Evolutionary conservation across 2,329 filamentous ascomycete species (phyloP), one percentile per base, ranked within the genome.

Genomic region (Penicillium sp.): DNA sequence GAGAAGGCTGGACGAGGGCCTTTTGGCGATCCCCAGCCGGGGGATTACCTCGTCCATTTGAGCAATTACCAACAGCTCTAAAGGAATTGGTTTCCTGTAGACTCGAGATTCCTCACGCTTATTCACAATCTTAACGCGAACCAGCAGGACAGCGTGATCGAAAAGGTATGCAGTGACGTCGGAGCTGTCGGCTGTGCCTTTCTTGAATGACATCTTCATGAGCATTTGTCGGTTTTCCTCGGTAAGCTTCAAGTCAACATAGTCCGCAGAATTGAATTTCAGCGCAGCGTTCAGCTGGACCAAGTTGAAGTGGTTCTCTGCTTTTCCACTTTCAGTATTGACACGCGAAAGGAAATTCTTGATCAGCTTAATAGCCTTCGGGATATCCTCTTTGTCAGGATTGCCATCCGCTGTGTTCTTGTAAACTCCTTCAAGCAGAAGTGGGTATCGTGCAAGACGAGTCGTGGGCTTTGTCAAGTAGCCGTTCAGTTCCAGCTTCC

Each of bases 391-490:
- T 72, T 88, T 92, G 67, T 99, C 93, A 1, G 89, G 85, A 58
- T 87, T 95, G 49, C 85, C 90, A 45, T 92, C 88, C 40, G 91
- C 86, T 0, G 92, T 96, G 66, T 92, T 88, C 68, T 97, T 99
- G 56, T 90, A 74, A 31, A 97, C 89, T 57, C 91, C 90, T 61
- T 97, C 93, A 13, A 99, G 77, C 11, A 99, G 77, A 31, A 99
- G 76, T 3, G 93, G 93, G 69, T 99, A 99, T 70, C 93, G 83
- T 35, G 93, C 93, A 63, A 99, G 76, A 75, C 93, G 84, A 14
- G 93, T 99, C 1, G 93, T 99, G 1, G 93, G 93, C 71, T 99
- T 99, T 8, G 93, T 99, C 44, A 99, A 77, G 66, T 99, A 99
- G 60, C 93, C 93, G 69, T 99, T 99, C 51, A 99, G 77, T 71